Base-by-base conservation (phyloP, 169 alveolate genomes). In the Cryptosporidium sp. region DNA sequence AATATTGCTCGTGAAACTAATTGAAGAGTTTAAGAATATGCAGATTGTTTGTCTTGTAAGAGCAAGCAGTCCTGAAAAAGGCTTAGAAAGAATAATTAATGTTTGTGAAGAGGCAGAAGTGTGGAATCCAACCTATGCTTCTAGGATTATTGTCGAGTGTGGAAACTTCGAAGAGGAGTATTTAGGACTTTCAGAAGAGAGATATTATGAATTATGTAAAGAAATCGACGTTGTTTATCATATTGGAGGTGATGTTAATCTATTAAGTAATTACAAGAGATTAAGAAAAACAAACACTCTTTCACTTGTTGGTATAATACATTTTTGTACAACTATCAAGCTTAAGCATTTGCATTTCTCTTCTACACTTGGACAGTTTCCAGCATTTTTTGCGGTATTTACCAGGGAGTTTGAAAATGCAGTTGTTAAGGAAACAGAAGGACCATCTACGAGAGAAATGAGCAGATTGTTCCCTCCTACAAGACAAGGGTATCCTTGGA, bases 231-330 rank as follows among this genome's bases (percentile, higher is more conserved):
- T 93, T n/a, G 94, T 93, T 29, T 91, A 91, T 61, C 95, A 93
- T 85, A 93, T 93, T 5, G 95, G 95, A 16, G 95, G 95, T 14
- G 95, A 93, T 75, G 95, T 93, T 18, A 93, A 91, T 67, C 80
- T 93, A 37, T 75, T 93, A 45, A 87, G 94, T 62, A 93, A 91
- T 86, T 93, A 93, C 52, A 86, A 85, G 26, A 85, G 94, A 4
- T 85, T 93, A 29, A 85, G 95, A n/a, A 86, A 84, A 1, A 91
- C 95, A 35, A 93, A 93, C 56, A 84, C 87, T 26, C 92, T 93
- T 56, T 69, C 92, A 60, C 48, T 91, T n/a, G 18, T 14, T 39
- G 91, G 92, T 12, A 62, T 93, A 18, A 85, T 93, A 37, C 84
- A 85, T 12, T 61, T 93, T 45, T 91, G 94, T 86, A 85, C 93